Base-by-base conservation (phyloP, 202 grass and related monocot species). In the Eragrostis tef region DNA sequence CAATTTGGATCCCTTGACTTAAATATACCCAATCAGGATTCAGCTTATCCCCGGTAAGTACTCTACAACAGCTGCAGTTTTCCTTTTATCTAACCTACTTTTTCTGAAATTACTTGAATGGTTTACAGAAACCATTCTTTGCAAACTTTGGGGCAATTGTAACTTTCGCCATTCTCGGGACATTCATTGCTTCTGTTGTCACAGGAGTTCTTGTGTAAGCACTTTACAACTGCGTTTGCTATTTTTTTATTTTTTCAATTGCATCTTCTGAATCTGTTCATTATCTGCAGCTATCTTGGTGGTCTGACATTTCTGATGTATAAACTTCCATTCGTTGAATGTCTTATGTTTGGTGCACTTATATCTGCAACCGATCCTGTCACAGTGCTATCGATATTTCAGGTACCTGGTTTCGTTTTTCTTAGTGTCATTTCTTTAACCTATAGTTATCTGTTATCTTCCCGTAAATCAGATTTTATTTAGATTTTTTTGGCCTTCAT, bases 311-410 rank as follows among this genome's bases (percentile, higher is more conserved):
- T 95, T 90, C 87, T 98, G 44, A 98, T 98, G 96, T 98, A 95
- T 82, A 90, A 88, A 80, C 85, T 98, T 22, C 96, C 96, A 64
- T 67, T 98, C 73, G 88, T 95, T 74, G 96, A 98, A 74, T 98
- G 96, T 61, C 89, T 98, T 71, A 95, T 98, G 96, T 98, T 98
- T 14, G 96, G 96, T 73, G 88, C 96, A 66, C 90, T 98, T 64
- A 98, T 98, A 88, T 98, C 96, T 71, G 96, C 96, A 62, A 98
- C 96, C 48, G 96, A 98, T 88, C 96, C 96, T 88, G 96, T 98
- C 58, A 98, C 96, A 48, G 96, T 98, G 71, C 79, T 98, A 81
- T 98, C 96, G 25, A 98, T 98, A 89, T 98, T 98, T 75, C 96
- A 98, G 91, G 96, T 98, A 17, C 81, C 43, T 86, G 59, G 22